These are phyloP conservation scores for Aspergillus saccharolyticus DNA, from an alignment of 495 filamentous ascomycete species.

Conservation along the genomic window DNA sequence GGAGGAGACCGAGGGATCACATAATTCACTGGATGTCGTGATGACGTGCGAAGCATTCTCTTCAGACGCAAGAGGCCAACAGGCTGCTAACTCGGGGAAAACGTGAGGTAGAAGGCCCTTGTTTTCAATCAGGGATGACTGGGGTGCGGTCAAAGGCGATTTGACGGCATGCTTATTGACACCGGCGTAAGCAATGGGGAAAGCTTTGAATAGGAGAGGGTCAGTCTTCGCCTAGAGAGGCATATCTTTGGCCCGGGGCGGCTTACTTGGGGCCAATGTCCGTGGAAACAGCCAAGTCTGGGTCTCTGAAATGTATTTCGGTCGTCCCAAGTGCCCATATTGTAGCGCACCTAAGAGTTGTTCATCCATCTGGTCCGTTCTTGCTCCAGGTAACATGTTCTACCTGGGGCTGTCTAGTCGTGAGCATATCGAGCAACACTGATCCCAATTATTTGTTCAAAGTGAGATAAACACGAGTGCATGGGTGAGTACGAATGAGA, in stretches of 20 bases:
- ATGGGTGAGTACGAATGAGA: constrained; percentile 8
- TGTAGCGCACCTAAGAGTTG: constrained; percentile 47
- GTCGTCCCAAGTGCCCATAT: constrained; percentile 62
- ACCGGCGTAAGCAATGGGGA: constrained; percentile 31
- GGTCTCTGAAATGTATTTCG: constrained; percentile 49
- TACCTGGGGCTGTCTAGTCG: constrained; percentile 16
- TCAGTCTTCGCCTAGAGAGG: constrained; percentile 11
- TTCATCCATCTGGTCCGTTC: constrained; percentile 59
- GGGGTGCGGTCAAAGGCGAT: constrained; percentile 17
- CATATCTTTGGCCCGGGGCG: not conserved
- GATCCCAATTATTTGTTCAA: not conserved
- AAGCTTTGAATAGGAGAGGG: constrained; percentile 14
- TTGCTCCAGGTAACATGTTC: constrained; percentile 29
- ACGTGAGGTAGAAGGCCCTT: constrained; percentile 22
- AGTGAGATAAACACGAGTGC: not conserved
- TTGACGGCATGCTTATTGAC: constrained; percentile 27
- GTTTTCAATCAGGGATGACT: constrained; percentile 16
- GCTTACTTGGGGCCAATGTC: constrained; percentile 27
- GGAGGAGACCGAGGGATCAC: constrained; percentile 36
- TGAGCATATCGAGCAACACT: constrained; percentile 38
- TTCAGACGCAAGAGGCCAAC: constrained; percentile 27
- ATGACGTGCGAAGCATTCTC: constrained; percentile 31
- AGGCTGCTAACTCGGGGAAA: constrained; percentile 37
- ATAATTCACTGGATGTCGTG: constrained; percentile 23
- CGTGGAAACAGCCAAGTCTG: constrained; percentile 54